Percentiles rank a stretch among this genome's conserved stretches.
Conservation (phyloP, 345 rosid species). For the Noccaea caerulescens region DNA sequence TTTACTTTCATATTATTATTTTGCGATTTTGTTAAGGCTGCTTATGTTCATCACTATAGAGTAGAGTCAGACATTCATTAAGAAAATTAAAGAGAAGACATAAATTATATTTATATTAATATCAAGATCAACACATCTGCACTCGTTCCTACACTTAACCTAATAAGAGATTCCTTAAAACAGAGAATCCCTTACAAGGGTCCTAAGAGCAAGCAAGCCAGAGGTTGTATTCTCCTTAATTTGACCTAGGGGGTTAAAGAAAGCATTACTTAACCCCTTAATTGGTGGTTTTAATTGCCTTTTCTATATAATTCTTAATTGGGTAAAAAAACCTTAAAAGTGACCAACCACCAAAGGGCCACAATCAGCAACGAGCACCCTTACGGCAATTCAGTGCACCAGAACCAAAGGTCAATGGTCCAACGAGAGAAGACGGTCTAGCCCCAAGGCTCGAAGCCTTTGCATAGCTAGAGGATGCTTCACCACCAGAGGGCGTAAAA, state of each 20-base stretch:
- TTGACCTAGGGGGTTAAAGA: neutral
- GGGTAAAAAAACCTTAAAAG: neutral
- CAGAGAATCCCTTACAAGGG: constrained; percentile 34
- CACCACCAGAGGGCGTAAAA: constrained; percentile 56
- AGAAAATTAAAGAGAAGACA: neutral
- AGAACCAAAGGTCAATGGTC: constrained; percentile 54
- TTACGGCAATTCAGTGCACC: constrained; percentile 62
- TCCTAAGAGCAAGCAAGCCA: constrained; percentile 33
- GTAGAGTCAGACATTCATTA: neutral
- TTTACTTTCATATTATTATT: neutral
- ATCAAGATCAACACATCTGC: constrained; percentile 46
- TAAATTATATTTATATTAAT: constrained; percentile 27
- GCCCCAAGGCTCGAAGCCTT: constrained; percentile 67
- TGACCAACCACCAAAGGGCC: neutral
- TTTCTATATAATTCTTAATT: constrained; percentile 29
- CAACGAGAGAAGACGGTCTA: constrained; percentile 53
- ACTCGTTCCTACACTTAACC: constrained; percentile 35
- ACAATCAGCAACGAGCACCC: constrained; percentile 52
- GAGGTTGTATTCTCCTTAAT: constrained; percentile 40
- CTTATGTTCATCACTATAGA: neutral
- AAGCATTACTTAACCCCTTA: constrained; percentile 32
- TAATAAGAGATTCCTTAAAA: constrained; percentile 36
- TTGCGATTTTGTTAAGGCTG: neutral
- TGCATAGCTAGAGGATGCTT: constrained; percentile 58
- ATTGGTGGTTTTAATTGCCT: constrained; percentile 39